Percentiles rank a stretch among this genome's conserved stretches.
phyloP scores from a whole-genome alignment of 2,329 filamentous ascomycete genomes.

The Xylariaceae sp. region DNA sequence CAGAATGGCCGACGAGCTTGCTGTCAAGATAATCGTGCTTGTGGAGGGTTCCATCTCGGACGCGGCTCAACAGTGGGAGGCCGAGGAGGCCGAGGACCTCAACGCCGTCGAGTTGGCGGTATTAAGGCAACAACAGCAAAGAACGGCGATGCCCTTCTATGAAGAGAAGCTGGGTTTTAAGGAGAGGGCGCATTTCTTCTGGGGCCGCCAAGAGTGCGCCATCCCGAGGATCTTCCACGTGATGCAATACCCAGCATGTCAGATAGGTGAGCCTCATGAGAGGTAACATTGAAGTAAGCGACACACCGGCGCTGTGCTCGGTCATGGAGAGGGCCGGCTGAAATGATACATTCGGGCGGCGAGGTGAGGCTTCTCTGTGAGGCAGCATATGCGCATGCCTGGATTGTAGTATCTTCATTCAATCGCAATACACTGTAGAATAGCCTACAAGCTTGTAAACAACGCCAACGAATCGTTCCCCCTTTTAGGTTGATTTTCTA shows the following conservation, averaged over 20 bases:
- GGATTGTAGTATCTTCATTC: not conserved
- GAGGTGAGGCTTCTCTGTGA: not conserved
- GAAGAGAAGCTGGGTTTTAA: constrained; percentile 15
- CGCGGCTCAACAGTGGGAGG: constrained; percentile 14
- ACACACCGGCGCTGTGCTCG: not conserved
- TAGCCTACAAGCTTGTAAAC: not conserved
- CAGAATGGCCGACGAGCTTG: constrained; percentile 13
- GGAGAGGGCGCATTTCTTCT: constrained; percentile 19
- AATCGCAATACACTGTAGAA: not conserved
- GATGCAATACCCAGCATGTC: constrained; percentile 16
- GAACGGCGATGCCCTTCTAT: constrained; percentile 14
- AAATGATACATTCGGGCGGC: constrained; percentile 1
- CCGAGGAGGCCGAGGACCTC: constrained; percentile 12
- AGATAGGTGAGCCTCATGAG: not conserved
- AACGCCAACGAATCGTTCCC: not conserved
- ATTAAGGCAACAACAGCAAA: constrained; percentile 6
- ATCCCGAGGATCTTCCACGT: constrained; percentile 21
- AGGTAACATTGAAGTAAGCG: not conserved
- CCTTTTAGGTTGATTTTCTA: not conserved
- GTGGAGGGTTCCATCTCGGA: constrained; percentile 16
- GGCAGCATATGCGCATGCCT: not conserved
- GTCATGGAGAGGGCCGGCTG: not conserved
- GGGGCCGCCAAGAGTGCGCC: constrained; percentile 13
- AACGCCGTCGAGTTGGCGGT: constrained; percentile 7
- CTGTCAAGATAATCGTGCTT: constrained; percentile 15